Evolutionary conservation across 225 moss, liverwort and hornwort genomes (phyloP).

Genomic region (Pseudisothecium myosuroides): DNA sequence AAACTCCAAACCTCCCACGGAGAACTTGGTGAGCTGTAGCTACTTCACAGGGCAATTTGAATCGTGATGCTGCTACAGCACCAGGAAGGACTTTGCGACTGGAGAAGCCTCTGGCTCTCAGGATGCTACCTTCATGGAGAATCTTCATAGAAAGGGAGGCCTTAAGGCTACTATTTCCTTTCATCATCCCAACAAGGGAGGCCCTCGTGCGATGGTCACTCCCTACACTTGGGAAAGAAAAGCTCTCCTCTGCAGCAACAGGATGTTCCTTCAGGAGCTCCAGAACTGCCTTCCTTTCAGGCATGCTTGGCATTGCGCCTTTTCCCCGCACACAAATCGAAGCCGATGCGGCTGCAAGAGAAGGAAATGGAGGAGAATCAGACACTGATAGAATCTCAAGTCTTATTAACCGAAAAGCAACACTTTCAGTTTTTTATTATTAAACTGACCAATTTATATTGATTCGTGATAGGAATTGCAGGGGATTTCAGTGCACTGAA

Average conservation of each 20-base stretch:
- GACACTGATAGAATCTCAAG: not conserved
- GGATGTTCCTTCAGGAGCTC: slow-evolving; percentile 56
- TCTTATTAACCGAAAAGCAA: too few relatives aligned
- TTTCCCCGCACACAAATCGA: slow-evolving; percentile 69
- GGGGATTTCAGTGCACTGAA: not conserved
- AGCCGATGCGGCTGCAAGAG: slow-evolving; percentile 60
- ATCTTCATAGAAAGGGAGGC: not conserved
- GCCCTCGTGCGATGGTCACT: slow-evolving; percentile 8
- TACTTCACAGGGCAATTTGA: not conserved
- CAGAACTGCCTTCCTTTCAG: slow-evolving; percentile 59
- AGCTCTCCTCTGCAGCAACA: not conserved
- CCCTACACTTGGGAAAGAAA: not conserved
- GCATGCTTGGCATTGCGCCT: slow-evolving; percentile 88
- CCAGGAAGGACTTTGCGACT: not conserved
- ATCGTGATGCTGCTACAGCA: not conserved
- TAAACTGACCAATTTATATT: not conserved
- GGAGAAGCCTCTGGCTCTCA: not conserved
- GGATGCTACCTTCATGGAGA: not conserved
- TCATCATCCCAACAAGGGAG: not conserved
- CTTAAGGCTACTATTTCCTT: not conserved
- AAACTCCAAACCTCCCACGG: not conserved
- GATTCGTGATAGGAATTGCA: not conserved
- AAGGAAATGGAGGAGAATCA: not conserved
- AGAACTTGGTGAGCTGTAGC: not conserved
- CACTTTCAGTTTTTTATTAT: not conserved